phyloP scores from a whole-genome alignment of 2,329 filamentous ascomycete species.

The Decorospora gaudefroyi region DNA sequence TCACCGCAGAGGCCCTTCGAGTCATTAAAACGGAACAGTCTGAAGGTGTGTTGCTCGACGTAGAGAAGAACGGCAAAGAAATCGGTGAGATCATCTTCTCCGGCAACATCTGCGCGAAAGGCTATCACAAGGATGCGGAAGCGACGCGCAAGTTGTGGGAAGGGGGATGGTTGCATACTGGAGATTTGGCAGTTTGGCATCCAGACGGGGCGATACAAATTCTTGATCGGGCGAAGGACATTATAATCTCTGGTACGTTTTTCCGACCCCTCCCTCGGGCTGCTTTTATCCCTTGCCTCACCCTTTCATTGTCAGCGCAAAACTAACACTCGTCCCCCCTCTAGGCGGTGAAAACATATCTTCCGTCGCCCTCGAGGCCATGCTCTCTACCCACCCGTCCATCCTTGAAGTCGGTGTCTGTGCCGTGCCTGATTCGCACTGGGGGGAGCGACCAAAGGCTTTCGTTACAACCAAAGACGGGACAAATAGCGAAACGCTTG shows the following conservation, averaged over 20 bases:
- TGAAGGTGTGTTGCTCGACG: slow-evolving; percentile 68
- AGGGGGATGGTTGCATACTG: slow-evolving; percentile 84
- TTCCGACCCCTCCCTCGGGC: no score
- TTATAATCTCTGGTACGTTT: slow-evolving; percentile 84
- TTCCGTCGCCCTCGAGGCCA: slow-evolving; percentile 85
- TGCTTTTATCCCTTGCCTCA: neutral
- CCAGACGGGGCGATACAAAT: slow-evolving; percentile 90
- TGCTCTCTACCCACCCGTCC: slow-evolving; percentile 85
- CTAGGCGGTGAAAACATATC: slow-evolving; percentile 97
- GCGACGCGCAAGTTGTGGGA: slow-evolving; percentile 86
- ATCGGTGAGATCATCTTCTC: slow-evolving; percentile 84
- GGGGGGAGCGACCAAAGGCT: slow-evolving; percentile 95
- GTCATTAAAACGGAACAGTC: slow-evolving; percentile 79
- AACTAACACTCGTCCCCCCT: no score
- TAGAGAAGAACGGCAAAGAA: slow-evolving; percentile 70
- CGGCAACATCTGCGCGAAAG: slow-evolving; percentile 90
- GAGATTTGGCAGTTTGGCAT: slow-evolving; percentile 92
- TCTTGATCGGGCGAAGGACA: slow-evolving; percentile 91
- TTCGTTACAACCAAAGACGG: slow-evolving; percentile 77
- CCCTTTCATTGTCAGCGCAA: no score
- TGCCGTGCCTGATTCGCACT: slow-evolving; percentile 82
- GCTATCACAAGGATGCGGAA: slow-evolving; percentile 87
- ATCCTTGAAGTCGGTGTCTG: slow-evolving; percentile 92
- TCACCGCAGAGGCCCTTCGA: slow-evolving; percentile 78
- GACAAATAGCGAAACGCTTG: slow-evolving; percentile 59